These are phyloP conservation scores for Beta lomatogona DNA, from an alignment of 179 eudicot genomes.

Conservation along the genomic window DNA sequence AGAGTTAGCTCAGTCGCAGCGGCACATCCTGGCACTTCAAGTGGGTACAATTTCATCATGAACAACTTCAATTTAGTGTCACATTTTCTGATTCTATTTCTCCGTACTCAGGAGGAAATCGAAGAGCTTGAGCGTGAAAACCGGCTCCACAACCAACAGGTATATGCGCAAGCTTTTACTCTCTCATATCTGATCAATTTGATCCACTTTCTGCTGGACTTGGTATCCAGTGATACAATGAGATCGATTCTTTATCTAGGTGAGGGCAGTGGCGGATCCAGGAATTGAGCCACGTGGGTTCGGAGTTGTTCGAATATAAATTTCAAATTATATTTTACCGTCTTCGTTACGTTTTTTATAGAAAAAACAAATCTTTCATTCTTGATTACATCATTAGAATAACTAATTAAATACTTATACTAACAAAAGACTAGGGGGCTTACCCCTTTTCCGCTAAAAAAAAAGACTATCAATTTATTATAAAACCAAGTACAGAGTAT, in stretches of 20 bases:
- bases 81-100: constrained; percentile 30
- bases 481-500: too few relatives aligned
- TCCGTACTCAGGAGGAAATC: constrained; percentile 74
- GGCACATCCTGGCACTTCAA: constrained; percentile 98
- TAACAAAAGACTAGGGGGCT: too few relatives aligned
- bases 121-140: constrained; percentile 99
- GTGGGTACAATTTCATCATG: constrained; percentile 45
- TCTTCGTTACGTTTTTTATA: too few relatives aligned
- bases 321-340: too few relatives aligned
- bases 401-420: too few relatives aligned
- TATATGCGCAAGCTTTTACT: constrained; percentile 28
- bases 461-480: too few relatives aligned
- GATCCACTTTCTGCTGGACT: not conserved
- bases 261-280: too few relatives aligned
- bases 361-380: too few relatives aligned
- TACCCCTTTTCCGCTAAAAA: too few relatives aligned
- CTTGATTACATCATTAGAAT: too few relatives aligned
- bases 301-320: too few relatives aligned
- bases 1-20: constrained; percentile 94
- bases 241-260: not conserved
- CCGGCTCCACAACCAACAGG: constrained; percentile 95
- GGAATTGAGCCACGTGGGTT: too few relatives aligned
- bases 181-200: constrained; percentile 4
- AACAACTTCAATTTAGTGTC: constrained; percentile 23
- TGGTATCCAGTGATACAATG: not conserved